Percentiles rank a stretch among this genome's conserved stretches.
phyloP scores from a whole-genome alignment of 768 basidiomycete species.

The Pulveroboletus sp. region DNA sequence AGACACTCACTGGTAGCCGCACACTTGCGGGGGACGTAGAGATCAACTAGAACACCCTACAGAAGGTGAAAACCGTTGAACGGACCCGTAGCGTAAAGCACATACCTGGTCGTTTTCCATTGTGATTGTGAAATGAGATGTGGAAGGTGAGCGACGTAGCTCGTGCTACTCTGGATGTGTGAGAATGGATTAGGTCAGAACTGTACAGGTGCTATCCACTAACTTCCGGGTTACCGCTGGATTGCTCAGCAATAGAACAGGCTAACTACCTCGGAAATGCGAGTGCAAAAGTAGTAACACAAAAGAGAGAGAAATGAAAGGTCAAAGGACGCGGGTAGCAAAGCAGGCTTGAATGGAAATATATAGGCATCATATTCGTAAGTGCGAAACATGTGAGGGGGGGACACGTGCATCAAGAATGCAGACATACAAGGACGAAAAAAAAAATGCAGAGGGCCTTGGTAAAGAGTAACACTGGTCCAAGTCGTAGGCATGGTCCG shows the following conservation, averaged over 20 bases:
- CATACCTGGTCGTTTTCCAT: conserved; percentile 93
- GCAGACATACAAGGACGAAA: conserved; percentile 17
- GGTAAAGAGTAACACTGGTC: conserved; percentile 17
- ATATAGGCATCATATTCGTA: conserved; percentile 13
- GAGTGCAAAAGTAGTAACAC: conserved; percentile 3
- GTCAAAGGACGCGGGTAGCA: conserved; percentile 1
- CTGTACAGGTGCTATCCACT: conserved; percentile 23
- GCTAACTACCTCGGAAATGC: neutral
- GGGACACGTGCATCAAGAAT: conserved; percentile 21
- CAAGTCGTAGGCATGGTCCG: conserved; percentile 29
- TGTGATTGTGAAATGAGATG: conserved; percentile 24
- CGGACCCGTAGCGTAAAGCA: neutral
- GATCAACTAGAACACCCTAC: conserved; percentile 97
- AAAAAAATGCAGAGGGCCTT: conserved; percentile 13
- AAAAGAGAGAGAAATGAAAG: neutral
- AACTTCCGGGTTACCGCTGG: neutral
- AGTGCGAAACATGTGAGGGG: conserved; percentile 17
- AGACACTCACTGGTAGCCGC: conserved; percentile 84
- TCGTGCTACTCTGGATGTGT: conserved; percentile 20
- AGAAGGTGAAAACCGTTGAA: conserved; percentile 3
- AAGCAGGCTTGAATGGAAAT: conserved; percentile 12
- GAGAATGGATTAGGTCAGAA: conserved; percentile 26
- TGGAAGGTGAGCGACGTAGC: neutral
- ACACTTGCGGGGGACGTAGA: conserved; percentile 99
- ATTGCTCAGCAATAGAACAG: conserved; percentile 3